Conservation (phyloP, 2,329 filamentous ascomycete genomes). For the Verticillium zaregamsianum region DNA sequence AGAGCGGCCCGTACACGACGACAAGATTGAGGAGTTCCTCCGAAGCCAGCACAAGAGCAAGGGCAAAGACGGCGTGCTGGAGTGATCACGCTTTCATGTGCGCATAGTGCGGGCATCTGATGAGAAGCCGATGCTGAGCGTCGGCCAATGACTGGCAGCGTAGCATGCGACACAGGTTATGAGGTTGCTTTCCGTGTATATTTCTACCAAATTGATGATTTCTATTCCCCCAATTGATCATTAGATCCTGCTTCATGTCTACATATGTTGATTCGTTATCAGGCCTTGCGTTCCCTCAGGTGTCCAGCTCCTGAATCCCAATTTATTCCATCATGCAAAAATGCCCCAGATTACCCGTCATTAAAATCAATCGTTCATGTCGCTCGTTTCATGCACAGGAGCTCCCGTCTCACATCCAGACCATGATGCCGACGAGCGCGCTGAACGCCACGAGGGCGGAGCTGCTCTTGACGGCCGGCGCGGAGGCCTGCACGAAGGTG, state of each 20-base stretch:
- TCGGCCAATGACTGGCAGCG: background rate
- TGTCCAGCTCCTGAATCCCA: background rate
- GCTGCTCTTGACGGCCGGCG: background rate
- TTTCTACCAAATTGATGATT: background rate
- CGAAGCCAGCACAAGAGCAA: conserved; percentile 48
- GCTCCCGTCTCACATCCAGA: background rate
- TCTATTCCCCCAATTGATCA: background rate
- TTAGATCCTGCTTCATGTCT: background rate
- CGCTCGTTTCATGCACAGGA: too few species aligned
- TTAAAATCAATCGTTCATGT: background rate
- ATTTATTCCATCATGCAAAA: background rate
- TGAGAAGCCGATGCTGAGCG: background rate
- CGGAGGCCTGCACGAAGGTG: background rate
- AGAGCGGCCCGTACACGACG: conserved; percentile 39
- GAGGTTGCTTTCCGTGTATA: conserved; percentile 16
- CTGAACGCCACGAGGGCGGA: background rate
- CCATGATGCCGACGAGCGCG: background rate
- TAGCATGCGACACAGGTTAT: conserved; percentile 14
- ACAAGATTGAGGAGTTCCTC: conserved; percentile 48
- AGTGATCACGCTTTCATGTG: conserved; percentile 1
- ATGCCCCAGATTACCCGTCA: background rate
- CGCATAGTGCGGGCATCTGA: background rate
- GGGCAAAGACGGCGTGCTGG: conserved; percentile 21
- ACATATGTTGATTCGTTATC: background rate
- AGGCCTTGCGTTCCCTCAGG: background rate